Base-by-base conservation (phyloP, 371 early-diverging fungal genomes). In the Apophysomyces ossiformis region DNA sequence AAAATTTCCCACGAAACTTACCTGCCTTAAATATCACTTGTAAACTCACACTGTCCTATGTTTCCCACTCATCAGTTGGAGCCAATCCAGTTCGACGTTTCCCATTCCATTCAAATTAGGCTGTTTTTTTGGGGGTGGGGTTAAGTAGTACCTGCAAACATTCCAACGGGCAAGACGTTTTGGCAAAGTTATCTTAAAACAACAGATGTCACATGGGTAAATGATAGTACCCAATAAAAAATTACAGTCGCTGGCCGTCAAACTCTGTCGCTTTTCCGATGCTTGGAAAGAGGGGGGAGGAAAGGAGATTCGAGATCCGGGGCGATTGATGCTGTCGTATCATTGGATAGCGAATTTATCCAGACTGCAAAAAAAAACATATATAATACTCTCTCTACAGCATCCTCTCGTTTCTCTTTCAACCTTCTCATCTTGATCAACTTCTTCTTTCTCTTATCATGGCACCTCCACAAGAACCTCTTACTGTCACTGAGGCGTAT, bases 391-490 rank as follows among this genome's bases (percentile, higher is more conserved):
- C 9, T 26, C 8, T 50, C 21, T 50, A 50, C 54, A 50, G 54
- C n/a, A 4, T 16, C n/a, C 16, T 21, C 21, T 50, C 21, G 54
- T 21, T 50, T 50, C 54, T 50, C 11, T 11, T 18, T 50, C 54
- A 50, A 21, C 26, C 54, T 6, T 21, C 21, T 11, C 21, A 18
- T 21, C 9, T 26, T 50, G 2, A 26, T 50, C 18, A 18, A 18
- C 54, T 21, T 21, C n/a, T 1, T 13, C 16, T 13, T 1, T 21
- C 21, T 50, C 8, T 21, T 2, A 50, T 21, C 54, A 50, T 50
- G 54, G 54, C 54, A 50, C 54, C 54, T 50, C 54, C 54, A 50
- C 54, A 50, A 50, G 54, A 50, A 50, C 54, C 54, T 9, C 54
- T 50, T 26, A 50, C 54, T 21, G 21, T 50, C 9, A 6, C 54